Conservation (phyloP, 2,329 filamentous ascomycete genomes). For the Sporothrix protearum region DNA sequence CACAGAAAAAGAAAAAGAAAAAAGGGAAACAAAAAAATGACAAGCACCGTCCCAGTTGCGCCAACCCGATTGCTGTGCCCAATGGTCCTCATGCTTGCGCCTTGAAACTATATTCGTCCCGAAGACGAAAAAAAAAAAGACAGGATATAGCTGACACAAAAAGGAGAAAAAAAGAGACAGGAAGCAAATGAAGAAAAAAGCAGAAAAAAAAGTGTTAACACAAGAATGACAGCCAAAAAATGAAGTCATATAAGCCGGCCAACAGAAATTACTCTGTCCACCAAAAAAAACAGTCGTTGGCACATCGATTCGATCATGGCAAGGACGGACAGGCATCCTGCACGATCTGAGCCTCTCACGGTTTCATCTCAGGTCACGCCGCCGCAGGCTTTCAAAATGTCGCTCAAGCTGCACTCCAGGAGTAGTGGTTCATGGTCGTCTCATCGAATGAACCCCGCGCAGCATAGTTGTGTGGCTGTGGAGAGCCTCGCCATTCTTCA, state of each 20-base stretch:
- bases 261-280: not conserved
- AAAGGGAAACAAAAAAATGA: conserved; percentile 1
- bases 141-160: conserved; percentile 7
- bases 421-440: conserved; percentile 50
- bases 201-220: not conserved
- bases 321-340: too few species aligned
- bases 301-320: not conserved
- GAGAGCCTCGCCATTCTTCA: conserved; percentile 36
- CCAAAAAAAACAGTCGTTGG: not conserved
- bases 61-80: conserved; percentile 30
- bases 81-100: conserved; percentile 28
- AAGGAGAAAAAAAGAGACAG: not conserved
- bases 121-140: not conserved
- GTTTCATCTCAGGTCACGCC: not conserved
- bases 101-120: conserved; percentile 10
- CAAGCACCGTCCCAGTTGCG: conserved; percentile 29
- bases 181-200: not conserved
- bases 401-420: conserved; percentile 49
- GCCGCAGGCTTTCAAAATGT: not conserved
- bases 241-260: not conserved
- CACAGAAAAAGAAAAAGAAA: not conserved
- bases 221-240: conserved; percentile 17
- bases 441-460: conserved; percentile 46
- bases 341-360: not conserved
- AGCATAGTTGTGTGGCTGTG: conserved; percentile 42